Base-by-base conservation (phyloP, 305 asterid species). In the Solanum chacoense region DNA sequence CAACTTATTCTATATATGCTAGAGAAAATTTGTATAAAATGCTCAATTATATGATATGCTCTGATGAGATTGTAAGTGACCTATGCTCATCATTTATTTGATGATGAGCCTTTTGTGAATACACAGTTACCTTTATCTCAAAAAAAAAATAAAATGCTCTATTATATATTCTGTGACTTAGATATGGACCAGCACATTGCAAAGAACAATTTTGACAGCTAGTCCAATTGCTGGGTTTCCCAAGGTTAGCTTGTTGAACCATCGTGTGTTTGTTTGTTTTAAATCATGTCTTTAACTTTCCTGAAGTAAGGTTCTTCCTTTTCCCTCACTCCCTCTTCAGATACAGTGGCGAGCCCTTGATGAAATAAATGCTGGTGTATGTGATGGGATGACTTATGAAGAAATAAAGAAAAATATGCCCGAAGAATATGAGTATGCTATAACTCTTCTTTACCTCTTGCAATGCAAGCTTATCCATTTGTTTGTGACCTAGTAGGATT, bases 301-400 rank as follows among this genome's bases (percentile, higher is more conserved):
- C 20, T 69, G 76, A 69, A 55, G 42, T 89, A 80, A 36, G 34
- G 79, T 89, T 89, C 76, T 85, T 76, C 84, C 45, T 80, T 40
- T 74, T 73, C 22, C 67, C 71, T 71, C 20, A 29, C 59, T 67
- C 55, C 34, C 84, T 88, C 75, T 90, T 89, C 90, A 96, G 99
- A 95, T 98, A 91, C 99, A 98, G 94, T 98, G 99, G 99, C 98
- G 98, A 84, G 99, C 99, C 75, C 98, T 98, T 91, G 99, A 98
- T 89, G 99, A 98, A 92, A 98, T 98, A 90, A 96, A 98, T 93
- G 92, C 98, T 11, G 99, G 99, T 81, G 98, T 94, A 20, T 98
- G 98, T 84, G 99, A 98, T 83, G 99, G 99, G 88, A 95, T 98
- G 99, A 93, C 98, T 29, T 98, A 96, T 86, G 99, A 96, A 89